Evolutionary conservation across 257 asterid species (phyloP).

Genomic region (Nemophila menziesii): DNA sequence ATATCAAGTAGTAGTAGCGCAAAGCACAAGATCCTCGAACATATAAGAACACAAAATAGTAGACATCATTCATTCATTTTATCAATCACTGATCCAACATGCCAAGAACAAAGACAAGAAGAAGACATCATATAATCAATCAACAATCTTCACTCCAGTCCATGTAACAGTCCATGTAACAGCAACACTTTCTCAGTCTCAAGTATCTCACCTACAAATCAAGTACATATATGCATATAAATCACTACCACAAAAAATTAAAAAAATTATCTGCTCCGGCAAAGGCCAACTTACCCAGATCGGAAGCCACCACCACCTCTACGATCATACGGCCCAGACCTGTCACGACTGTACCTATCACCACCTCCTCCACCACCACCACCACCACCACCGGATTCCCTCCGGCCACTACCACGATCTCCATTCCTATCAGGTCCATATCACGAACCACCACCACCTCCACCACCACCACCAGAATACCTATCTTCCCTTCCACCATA

Average conservation of each 20-base stretch:
- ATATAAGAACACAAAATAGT: slow-evolving; percentile 45
- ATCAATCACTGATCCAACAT: slow-evolving; percentile 24
- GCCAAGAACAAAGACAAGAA: slow-evolving; percentile 21
- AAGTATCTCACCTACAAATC: slow-evolving; percentile 32
- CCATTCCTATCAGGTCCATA: slow-evolving; percentile 85
- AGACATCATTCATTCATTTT: no score
- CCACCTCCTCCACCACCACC: slow-evolving; percentile 58
- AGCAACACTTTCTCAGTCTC: slow-evolving; percentile 23
- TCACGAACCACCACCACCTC: slow-evolving; percentile 44
- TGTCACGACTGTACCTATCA: slow-evolving; percentile 67
- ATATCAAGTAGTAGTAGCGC: slow-evolving; percentile 60
- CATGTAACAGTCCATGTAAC: slow-evolving; percentile 25
- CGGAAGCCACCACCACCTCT: slow-evolving; percentile 47
- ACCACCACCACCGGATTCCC: no score
- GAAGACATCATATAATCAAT: no score
- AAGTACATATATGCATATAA: neutral
- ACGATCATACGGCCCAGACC: slow-evolving; percentile 93
- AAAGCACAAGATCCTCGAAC: slow-evolving; percentile 46
- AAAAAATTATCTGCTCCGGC: slow-evolving; percentile 1
- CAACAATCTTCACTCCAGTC: slow-evolving; percentile 15
- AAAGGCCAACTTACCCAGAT: slow-evolving; percentile 18
- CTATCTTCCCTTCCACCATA: no score
- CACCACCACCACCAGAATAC: slow-evolving; percentile 57
- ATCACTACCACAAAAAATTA: slow-evolving; percentile 9
- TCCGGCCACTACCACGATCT: slow-evolving; percentile 56